Conservation (phyloP, 169 alveolate species). For the Eimeria tenella region DNA sequence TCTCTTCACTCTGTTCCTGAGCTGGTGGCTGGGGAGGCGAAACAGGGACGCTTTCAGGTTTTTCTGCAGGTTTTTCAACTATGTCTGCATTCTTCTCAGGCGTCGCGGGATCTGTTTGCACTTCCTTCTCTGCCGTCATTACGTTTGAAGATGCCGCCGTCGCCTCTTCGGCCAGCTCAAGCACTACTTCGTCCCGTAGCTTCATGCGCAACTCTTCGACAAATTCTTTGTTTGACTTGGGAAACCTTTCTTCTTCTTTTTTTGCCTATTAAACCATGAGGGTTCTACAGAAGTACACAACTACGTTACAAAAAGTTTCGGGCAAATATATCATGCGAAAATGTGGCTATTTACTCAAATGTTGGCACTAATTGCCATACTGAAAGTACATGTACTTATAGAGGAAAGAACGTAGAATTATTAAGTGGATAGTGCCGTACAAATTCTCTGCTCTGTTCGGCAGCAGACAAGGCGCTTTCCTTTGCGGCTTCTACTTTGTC, state of each 20-base stretch:
- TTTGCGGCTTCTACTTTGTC: conserved; percentile 41
- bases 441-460: conserved; percentile 20
- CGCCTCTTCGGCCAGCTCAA: conserved; percentile 36
- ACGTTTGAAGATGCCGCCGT: conserved; percentile 12
- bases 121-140: conserved; percentile 5
- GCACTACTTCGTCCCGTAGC: conserved; percentile 36
- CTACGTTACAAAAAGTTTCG: too few relatives aligned
- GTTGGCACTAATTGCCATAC: too few relatives aligned
- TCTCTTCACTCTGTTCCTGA: not conserved
- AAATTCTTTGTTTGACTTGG: conserved; percentile 12
- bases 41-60: conserved; percentile 13
- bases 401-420: too few relatives aligned
- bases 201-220: conserved; percentile 21
- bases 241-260: conserved; percentile 23
- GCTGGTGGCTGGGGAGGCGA: not conserved
- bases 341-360: too few relatives aligned
- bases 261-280: not conserved
- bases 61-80: not conserved
- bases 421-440: not conserved
- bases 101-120: conserved; percentile 31
- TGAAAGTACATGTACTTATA: too few relatives aligned
- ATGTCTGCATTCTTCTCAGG: not conserved
- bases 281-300: too few relatives aligned
- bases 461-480: conserved; percentile 41
- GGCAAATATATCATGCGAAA: too few relatives aligned